Evolutionary conservation across 192 early-diverging fungal genomes (phyloP).

Genomic region (Jimgerdemannia flammicorona): DNA sequence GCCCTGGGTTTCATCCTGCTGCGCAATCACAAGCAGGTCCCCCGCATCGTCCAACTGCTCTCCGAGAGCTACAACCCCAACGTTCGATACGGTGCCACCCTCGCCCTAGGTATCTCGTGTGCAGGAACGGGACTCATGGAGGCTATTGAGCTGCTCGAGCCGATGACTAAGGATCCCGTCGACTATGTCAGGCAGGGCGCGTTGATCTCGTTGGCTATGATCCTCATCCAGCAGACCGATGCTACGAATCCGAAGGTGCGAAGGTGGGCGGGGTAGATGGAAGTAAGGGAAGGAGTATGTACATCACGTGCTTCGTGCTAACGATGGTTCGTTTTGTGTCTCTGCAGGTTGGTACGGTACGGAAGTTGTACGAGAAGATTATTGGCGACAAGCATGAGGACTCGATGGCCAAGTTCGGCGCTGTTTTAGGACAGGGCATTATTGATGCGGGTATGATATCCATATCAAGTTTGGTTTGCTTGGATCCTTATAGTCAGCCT

Average conservation of each 20-base stretch:
- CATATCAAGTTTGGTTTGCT: not conserved
- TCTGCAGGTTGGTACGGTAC: slow-evolving; percentile 62
- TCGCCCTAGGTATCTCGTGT: slow-evolving; percentile 97
- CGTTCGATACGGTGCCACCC: slow-evolving; percentile 93
- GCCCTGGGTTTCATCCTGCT: slow-evolving; percentile 94
- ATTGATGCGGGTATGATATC: slow-evolving; percentile 79
- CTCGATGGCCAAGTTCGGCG: slow-evolving; percentile 92
- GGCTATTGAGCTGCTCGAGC: slow-evolving; percentile 91
- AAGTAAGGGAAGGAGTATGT: not conserved
- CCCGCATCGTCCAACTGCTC: slow-evolving; percentile 95
- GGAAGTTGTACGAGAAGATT: slow-evolving; percentile 84
- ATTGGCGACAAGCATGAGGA: slow-evolving; percentile 93
- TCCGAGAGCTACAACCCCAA: slow-evolving; percentile 99
- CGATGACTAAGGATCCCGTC: slow-evolving; percentile 95
- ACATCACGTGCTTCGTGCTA: not conserved
- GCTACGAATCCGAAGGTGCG: slow-evolving; percentile 61
- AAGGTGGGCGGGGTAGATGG: not conserved
- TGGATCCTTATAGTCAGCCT: not conserved
- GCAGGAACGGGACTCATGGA: slow-evolving; percentile 91
- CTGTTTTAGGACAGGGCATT: slow-evolving; percentile 93
- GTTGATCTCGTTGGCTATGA: slow-evolving; percentile 91
- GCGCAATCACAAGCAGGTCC: slow-evolving; percentile 92
- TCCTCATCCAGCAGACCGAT: slow-evolving; percentile 96
- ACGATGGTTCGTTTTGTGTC: not conserved
- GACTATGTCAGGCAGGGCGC: slow-evolving; percentile 99